Evolutionary conservation across 345 rosid species (phyloP).

Genomic region (Euphorbia pulcherrima): DNA sequence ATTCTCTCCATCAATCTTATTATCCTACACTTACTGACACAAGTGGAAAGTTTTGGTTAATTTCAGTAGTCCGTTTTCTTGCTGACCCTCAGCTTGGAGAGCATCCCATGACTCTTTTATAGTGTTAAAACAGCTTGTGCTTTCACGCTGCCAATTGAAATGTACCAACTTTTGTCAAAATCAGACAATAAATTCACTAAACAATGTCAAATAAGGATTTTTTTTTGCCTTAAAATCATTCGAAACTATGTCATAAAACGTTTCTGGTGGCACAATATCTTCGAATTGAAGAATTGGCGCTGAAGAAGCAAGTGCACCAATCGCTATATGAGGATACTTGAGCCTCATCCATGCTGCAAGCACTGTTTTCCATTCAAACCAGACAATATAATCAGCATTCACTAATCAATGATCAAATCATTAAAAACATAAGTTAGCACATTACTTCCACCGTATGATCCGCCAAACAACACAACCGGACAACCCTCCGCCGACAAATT

Average conservation of each 20-base stretch:
- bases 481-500: slow-evolving; percentile 80
- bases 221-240: slow-evolving; percentile 63
- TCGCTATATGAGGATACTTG: slow-evolving; percentile 83
- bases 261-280: slow-evolving; percentile 75
- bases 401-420: background rate
- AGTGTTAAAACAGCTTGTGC: slow-evolving; percentile 72
- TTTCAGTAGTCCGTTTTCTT: slow-evolving; percentile 63
- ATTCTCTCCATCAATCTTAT: background rate
- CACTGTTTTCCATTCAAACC: slow-evolving; percentile 54
- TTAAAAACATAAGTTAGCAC: background rate
- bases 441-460: slow-evolving; percentile 96
- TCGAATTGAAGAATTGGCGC: slow-evolving; percentile 96
- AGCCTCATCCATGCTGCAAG: slow-evolving; percentile 98
- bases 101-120: slow-evolving; percentile 78
- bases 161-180: background rate
- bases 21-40: slow-evolving; percentile 52
- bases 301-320: slow-evolving; percentile 90
- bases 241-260: slow-evolving; percentile 81
- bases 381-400: background rate
- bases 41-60: slow-evolving; percentile 61
- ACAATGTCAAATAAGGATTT: background rate
- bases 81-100: slow-evolving; percentile 49
- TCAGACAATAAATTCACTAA: background rate
- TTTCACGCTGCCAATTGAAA: slow-evolving; percentile 55
- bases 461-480: slow-evolving; percentile 87